Base-by-base conservation (phyloP, 495 filamentous ascomycete species). In the Haplographium delicatum region DNA sequence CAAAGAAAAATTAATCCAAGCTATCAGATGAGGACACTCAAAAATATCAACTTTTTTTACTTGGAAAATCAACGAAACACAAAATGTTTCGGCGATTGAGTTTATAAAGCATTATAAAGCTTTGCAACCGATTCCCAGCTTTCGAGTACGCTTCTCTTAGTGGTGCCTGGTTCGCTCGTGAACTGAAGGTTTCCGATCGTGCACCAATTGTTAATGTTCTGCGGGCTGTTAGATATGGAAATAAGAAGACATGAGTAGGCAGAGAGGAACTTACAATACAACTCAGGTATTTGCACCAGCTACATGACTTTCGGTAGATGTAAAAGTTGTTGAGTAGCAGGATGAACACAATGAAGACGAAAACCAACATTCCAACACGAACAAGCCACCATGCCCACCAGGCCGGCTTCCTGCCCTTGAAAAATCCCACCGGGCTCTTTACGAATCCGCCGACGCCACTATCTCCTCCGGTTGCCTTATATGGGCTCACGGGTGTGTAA, bases 321-420 rank as follows among this genome's bases (percentile, higher is more conserved):
- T 96, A 97, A 64, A 98, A 98, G 68, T 96, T 88, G 46, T 87
- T 79, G 34, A 96, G 68, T 37, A 97, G 69, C 31, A 95, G 63
- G 57, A 96, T 88, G 59, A 96, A 93, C 4, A 82, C 83, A 43
- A 95, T 73, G 4, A 93, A 64, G 2, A 89, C 83, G 11, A 80
- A 79, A 6, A 94, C 78, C 46, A 97, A 68, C n/a, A 85, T 85
- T 5, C 76, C 89, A 7, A 80, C 86, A 8, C 93, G 75, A 11
- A 96, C 77, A 19, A 96, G 66, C 93, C 93, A 98, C 91, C 94
- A 98, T 8, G 70, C 85, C 93, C 93, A 98, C 93, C 93, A 98
- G 1, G 94, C 68, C 20, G 88, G 85, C 65, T 91, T 95, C 4
- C 93, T 76, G 18, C 88, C 89, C 64, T 87, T 89, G 73, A 98